Conservation (phyloP, 208 protist genomes). For the Vickermania spadyakhi region DNA sequence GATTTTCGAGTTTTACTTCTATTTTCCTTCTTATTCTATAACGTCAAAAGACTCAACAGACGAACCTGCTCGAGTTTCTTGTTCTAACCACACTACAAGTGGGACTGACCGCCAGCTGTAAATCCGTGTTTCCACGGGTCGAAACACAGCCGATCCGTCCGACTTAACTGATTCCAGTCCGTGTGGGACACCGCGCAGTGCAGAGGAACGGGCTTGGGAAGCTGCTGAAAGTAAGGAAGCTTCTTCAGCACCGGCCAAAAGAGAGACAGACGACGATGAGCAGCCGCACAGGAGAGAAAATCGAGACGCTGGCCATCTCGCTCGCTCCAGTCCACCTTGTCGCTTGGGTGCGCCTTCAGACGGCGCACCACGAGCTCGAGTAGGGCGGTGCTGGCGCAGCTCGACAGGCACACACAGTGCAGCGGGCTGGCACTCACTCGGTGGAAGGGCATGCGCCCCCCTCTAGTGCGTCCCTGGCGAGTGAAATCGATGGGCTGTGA, state of each 20-base stretch:
- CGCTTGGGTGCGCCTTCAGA: not conserved
- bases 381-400: not conserved
- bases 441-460: no score
- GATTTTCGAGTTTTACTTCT: no score
- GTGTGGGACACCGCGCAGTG: not conserved
- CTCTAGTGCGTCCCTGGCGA: not conserved
- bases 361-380: not conserved
- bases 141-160: not conserved
- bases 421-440: not conserved
- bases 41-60: no score
- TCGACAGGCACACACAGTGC: not conserved
- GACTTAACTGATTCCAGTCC: not conserved
- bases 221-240: not conserved
- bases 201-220: not conserved
- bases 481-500: not conserved
- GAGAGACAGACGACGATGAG: not conserved
- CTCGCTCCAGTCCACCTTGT: not conserved
- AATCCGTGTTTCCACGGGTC: conserved; percentile 1
- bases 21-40: no score
- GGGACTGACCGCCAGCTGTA: not conserved
- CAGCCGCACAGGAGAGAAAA: not conserved
- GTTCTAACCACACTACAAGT: no score
- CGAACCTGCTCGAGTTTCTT: no score
- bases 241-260: not conserved
- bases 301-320: not conserved